A percentile compares a stretch with the other conserved stretches of the same genome.
Conservation (phyloP, 768 basidiomycete species). For the Trametes cubensis region DNA sequence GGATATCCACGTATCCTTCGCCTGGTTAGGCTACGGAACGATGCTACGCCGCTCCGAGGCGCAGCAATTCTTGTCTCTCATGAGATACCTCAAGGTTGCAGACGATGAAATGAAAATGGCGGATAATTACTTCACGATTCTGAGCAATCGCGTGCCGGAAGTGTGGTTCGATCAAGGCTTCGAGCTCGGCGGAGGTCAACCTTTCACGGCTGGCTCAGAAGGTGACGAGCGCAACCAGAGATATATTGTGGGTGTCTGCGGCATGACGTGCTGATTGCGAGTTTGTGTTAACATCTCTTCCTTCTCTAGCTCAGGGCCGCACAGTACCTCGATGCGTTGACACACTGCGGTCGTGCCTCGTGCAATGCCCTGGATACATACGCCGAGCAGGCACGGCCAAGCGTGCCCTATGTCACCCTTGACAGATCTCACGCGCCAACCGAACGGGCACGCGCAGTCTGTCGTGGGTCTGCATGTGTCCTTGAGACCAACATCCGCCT, state of each 20-base stretch:
- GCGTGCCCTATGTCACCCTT: slow-evolving; percentile 24
- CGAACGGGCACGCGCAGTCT: slow-evolving; percentile 24
- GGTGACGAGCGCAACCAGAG: slow-evolving; percentile 58
- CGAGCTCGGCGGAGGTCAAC: slow-evolving; percentile 57
- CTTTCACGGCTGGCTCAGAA: slow-evolving; percentile 63
- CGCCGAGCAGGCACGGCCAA: slow-evolving; percentile 9
- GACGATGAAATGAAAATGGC: slow-evolving; percentile 62
- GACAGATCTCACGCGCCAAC: slow-evolving; percentile 6
- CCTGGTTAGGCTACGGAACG: slow-evolving; percentile 69
- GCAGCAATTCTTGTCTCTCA: slow-evolving; percentile 51
- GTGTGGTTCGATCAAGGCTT: slow-evolving; percentile 68
- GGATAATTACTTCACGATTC: slow-evolving; percentile 68
- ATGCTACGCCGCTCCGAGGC: slow-evolving; percentile 50
- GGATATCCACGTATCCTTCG: slow-evolving; percentile 55
- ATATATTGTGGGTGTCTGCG: slow-evolving; percentile 54
- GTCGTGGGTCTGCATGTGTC: slow-evolving; percentile 41
- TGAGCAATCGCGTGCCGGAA: slow-evolving; percentile 58
- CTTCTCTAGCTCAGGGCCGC: slow-evolving; percentile 48
- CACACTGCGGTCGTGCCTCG: slow-evolving; percentile 22
- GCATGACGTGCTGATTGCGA: slow-evolving; percentile 1
- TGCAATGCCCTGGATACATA: slow-evolving; percentile 19
- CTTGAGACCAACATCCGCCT: slow-evolving; percentile 56
- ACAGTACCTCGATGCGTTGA: slow-evolving; percentile 34
- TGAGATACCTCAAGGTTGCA: slow-evolving; percentile 46
- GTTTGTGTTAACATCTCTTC: neutral